Base-by-base conservation (phyloP, 371 early-diverging fungal species). In the Batkoa obscura region DNA sequence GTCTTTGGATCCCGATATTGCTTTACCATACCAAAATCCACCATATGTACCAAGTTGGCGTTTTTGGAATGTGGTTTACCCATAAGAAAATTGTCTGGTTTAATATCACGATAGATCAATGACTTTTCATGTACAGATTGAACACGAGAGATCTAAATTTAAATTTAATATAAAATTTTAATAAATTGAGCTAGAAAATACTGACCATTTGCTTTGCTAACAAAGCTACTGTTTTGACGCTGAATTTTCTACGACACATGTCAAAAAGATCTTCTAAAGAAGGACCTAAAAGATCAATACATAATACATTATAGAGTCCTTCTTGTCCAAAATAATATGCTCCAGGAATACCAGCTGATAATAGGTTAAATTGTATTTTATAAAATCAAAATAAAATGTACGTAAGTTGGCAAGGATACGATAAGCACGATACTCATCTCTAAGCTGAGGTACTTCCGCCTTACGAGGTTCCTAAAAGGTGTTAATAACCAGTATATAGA, bases 1-100 rank as follows among this genome's bases (percentile, higher is more conserved):
- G 91, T 90, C 60, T 83, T 83, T 2, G 89, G 86, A 68, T 90
- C 85, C 53, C 88, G 74, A 63, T 89, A 94, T 56, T 84, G 76
- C 64, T 96, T 96, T 34, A 90, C 88, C 85, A 96, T 88, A 48
- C 96, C 96, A 73, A 90, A 89, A 68, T 96, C 96, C 57, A 96
- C 76, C 66, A 88, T 77, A 61, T 77, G 83, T 17, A 84, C 72
- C 43, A 68, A 70, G 56, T 75, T 73, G 5, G 76, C 74, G 58
- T 73, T 70, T 30, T 78, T 73, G 50, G 77, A 73, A 51, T 75
- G 68, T 10, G 86, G 78, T 36, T 84, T 70, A 48, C 93, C 64
- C 53, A 79, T 68, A 30, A 75, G 50, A 50, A 98, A 94, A 72
- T 98, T 98, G 63, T 96, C 98, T 13, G 98, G 98, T 64, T 98